phyloP scores from a whole-genome alignment of 1,284 basidiomycete species.

The Pascua guehoae region DNA sequence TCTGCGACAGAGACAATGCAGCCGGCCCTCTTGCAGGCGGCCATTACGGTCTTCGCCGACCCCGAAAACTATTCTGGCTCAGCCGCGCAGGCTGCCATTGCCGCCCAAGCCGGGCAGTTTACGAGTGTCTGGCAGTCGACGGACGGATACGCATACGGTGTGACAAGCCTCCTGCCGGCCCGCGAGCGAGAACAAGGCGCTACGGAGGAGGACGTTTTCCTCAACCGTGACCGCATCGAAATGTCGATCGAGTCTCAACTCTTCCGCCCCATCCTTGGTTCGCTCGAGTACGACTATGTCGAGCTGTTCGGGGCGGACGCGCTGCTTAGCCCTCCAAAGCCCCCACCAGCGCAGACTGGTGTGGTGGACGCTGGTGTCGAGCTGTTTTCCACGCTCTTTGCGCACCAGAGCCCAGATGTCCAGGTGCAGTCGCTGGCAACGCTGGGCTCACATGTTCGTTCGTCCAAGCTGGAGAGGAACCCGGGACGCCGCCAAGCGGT shows the following conservation, averaged over 20 bases:
- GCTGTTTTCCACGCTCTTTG: slow-evolving; percentile 75
- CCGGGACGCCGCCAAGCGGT: slow-evolving; percentile 84
- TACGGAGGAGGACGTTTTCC: slow-evolving; percentile 55
- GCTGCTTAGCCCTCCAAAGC: slow-evolving; percentile 45
- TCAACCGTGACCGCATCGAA: slow-evolving; percentile 75
- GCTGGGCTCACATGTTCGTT: slow-evolving; percentile 60
- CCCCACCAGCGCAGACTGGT: slow-evolving; percentile 71
- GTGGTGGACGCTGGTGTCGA: slow-evolving; percentile 86
- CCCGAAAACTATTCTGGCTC: slow-evolving; percentile 66
- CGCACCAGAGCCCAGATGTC: slow-evolving; percentile 69
- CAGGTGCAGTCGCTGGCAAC: slow-evolving; percentile 66
- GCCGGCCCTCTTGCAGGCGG: slow-evolving; percentile 72
- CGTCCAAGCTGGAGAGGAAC: slow-evolving; percentile 81
- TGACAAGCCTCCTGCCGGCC: slow-evolving; percentile 63
- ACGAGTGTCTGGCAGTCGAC: slow-evolving; percentile 78
- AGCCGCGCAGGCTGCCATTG: slow-evolving; percentile 86
- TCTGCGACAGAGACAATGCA: slow-evolving; percentile 79
- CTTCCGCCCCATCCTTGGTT: slow-evolving; percentile 73
- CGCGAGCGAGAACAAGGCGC: slow-evolving; percentile 37
- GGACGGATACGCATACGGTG: slow-evolving; percentile 90
- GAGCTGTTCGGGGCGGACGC: slow-evolving; percentile 57
- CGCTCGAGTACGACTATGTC: slow-evolving; percentile 81
- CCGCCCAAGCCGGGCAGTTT: slow-evolving; percentile 79
- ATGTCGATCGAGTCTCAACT: slow-evolving; percentile 70
- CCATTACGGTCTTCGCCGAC: slow-evolving; percentile 80